phyloP scores from a whole-genome alignment of 2,329 filamentous ascomycete species.

The Rhynchosporium agropyri region DNA sequence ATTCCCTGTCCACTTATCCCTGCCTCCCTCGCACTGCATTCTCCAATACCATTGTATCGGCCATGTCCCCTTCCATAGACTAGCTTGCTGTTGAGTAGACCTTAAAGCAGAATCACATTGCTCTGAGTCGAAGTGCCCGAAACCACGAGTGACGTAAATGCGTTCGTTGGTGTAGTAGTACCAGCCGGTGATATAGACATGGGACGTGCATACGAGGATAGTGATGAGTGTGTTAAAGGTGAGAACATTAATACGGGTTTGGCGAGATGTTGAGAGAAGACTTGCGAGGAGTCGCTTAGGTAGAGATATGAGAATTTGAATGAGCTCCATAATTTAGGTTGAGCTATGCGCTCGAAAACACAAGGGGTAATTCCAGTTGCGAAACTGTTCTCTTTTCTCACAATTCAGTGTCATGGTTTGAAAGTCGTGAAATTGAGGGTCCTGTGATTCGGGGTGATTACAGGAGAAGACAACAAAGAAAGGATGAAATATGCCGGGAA shows the following conservation, averaged over 20 bases:
- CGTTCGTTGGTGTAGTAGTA: slow-evolving; percentile 6
- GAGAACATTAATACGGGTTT: background rate
- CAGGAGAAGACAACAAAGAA: too few species aligned
- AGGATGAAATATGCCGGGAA: too few species aligned
- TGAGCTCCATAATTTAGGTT: too few species aligned
- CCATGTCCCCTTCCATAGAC: background rate
- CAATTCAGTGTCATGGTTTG: too few species aligned
- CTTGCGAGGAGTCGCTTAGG: too few species aligned
- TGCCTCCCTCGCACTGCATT: background rate
- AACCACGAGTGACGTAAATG: background rate
- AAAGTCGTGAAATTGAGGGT: too few species aligned
- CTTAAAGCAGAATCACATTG: background rate
- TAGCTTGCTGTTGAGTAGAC: too few species aligned
- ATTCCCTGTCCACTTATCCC: background rate
- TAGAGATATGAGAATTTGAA: too few species aligned
- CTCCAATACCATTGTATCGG: slow-evolving; percentile 3
- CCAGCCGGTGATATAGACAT: background rate
- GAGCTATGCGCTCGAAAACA: too few species aligned
- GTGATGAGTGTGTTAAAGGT: background rate
- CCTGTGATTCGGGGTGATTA: too few species aligned
- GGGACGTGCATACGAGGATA: background rate
- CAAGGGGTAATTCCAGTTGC: too few species aligned
- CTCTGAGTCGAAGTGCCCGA: background rate
- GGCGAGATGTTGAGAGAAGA: background rate
- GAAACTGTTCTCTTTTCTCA: too few species aligned